Base-by-base conservation (phyloP, 257 asterid genomes). In the Solanum virginianum region DNA sequence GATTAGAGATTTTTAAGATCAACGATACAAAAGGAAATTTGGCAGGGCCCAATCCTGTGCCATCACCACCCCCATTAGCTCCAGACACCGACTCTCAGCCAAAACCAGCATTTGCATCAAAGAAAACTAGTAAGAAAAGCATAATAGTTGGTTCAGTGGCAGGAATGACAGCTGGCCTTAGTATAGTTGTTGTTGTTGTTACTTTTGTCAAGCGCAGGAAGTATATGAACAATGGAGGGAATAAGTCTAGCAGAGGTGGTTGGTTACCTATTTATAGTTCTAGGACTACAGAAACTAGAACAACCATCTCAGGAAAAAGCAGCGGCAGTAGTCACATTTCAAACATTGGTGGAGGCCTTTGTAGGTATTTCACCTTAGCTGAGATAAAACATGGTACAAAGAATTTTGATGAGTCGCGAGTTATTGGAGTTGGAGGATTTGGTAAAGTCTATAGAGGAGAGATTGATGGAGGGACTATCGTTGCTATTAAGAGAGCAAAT, bases 371-470 rank as follows among this genome's bases (percentile, higher is more conserved):
- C 93, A 63, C 92, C 29, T 80, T 94, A 75, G 83, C 89, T 3
- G 98, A 95, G 89, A 91, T 95, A 71, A 87, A 81, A 65, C 88
- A 65, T 1, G 97, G 89, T 63, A 92, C 98, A 0, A 82, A 88
- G 20, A 82, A 87, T 45, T 95, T 95, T 69, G 89, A 88, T 4
- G 98, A 95, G 85, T 82, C 92, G 3, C 86, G 84, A 32, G 92
- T 93, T 3, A 88, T 95, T 45, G 98, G 98, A 20, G 92, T 94
- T 41, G 98, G 98, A 53, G 98, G 98, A 39, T 95, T 94, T 32
- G 99, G 98, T 10, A 95, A 92, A 84, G 99, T 95, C 0, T 95
- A 93, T 51, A 93, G 81, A 86, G 95, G 98, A 1, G 80, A 17
- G 39, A 89, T 93, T 3, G 93, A 93, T 32, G 96, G 92, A 54